Conservation (phyloP, 768 basidiomycete genomes). For the Lactarius pseudohatsudake region DNA sequence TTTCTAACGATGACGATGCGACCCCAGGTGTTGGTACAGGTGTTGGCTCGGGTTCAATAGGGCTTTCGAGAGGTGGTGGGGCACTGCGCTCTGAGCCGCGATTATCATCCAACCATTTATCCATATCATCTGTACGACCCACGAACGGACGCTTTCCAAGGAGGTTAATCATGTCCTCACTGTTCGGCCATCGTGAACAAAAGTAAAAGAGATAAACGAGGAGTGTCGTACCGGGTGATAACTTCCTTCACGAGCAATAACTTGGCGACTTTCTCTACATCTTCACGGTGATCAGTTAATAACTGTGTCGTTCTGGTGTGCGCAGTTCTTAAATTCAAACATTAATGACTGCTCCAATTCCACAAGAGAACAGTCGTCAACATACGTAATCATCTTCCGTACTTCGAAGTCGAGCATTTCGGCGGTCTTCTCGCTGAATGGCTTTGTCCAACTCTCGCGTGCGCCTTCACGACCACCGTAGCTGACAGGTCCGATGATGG, state of each 20-base stretch:
- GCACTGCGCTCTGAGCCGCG: constrained; percentile 56
- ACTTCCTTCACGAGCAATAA: constrained; percentile 93
- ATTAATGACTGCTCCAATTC: neutral
- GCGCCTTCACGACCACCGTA: constrained; percentile 88
- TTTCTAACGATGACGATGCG: constrained; percentile 44
- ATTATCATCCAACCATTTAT: constrained; percentile 92
- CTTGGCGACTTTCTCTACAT: constrained; percentile 93
- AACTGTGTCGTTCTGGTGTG: constrained; percentile 82
- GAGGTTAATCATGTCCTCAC: constrained; percentile 84
- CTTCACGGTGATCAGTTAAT: constrained; percentile 74
- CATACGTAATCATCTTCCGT: constrained; percentile 89
- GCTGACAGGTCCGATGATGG: constrained; percentile 90
- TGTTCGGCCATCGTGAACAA: constrained; percentile 33
- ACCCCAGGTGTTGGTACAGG: constrained; percentile 48
- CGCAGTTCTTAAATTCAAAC: constrained; percentile 51
- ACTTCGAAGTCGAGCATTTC: constrained; percentile 91
- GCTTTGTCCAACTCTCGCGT: constrained; percentile 91
- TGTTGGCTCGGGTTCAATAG: constrained; percentile 37
- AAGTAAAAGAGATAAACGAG: neutral
- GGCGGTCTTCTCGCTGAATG: constrained; percentile 96
- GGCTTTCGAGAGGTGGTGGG: constrained; percentile 59
- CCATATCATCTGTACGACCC: constrained; percentile 88
- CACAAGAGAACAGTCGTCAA: constrained; percentile 21
- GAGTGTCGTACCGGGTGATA: constrained; percentile 70
- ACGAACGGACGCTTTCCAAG: constrained; percentile 81